These are phyloP conservation scores for Coniophora puteana DNA, from an alignment of 1,284 basidiomycete species.

Conservation along the genomic window DNA sequence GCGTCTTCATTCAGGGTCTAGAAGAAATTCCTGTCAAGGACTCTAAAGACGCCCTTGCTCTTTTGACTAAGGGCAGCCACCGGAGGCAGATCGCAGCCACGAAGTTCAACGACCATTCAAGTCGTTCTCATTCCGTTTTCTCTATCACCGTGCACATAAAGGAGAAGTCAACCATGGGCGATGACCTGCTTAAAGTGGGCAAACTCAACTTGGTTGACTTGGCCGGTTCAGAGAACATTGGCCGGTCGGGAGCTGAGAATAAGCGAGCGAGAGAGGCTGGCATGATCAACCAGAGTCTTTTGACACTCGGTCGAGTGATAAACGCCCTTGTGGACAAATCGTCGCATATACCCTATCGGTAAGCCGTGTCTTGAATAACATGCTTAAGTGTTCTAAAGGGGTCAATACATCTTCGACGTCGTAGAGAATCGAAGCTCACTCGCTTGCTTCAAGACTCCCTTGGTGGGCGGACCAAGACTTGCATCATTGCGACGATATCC, in stretches of 20 bases:
- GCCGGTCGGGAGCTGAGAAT: slow-evolving; percentile 93
- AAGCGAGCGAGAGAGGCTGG: slow-evolving; percentile 95
- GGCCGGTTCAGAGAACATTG: slow-evolving; percentile 97
- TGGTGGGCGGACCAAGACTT: slow-evolving; percentile 97
- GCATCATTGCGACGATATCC: slow-evolving; percentile 95
- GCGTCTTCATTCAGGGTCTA: slow-evolving; percentile 92
- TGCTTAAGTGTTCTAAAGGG: background rate
- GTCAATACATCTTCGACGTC: slow-evolving; percentile 3
- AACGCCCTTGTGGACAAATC: slow-evolving; percentile 94
- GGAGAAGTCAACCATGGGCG: slow-evolving; percentile 74
- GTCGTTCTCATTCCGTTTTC: slow-evolving; percentile 98
- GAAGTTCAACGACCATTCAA: slow-evolving; percentile 97
- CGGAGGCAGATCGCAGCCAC: slow-evolving; percentile 94
- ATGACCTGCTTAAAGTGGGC: slow-evolving; percentile 90
- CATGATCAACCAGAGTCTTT: slow-evolving; percentile 97
- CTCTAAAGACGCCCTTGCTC: slow-evolving; percentile 79
- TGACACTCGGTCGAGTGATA: slow-evolving; percentile 96
- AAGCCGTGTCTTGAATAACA: slow-evolving; percentile 22
- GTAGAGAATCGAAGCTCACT: slow-evolving; percentile 88
- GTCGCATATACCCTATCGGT: slow-evolving; percentile 93
- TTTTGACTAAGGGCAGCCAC: slow-evolving; percentile 87
- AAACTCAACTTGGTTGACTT: slow-evolving; percentile 98
- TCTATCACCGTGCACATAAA: slow-evolving; percentile 93
- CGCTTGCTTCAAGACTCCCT: slow-evolving; percentile 97
- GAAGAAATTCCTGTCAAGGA: slow-evolving; percentile 88